Conservation (phyloP, 2,329 filamentous ascomycete species). For the Beauveria sp. region DNA sequence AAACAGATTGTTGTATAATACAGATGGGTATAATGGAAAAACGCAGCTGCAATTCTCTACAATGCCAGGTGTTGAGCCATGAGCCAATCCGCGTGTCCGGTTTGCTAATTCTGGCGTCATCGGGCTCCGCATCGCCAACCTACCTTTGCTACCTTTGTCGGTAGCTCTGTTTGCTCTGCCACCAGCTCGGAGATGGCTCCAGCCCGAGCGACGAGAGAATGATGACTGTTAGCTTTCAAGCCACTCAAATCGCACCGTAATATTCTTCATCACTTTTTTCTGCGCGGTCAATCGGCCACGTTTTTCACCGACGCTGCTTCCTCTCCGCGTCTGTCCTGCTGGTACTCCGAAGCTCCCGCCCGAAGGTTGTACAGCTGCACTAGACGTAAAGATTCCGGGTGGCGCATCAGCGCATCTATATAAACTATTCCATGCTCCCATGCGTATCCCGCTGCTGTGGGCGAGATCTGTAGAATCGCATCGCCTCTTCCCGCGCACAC, state of each 20-base stretch:
- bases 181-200: neutral
- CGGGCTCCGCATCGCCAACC: neutral
- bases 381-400: neutral
- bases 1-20: no score
- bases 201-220: neutral
- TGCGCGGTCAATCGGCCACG: neutral
- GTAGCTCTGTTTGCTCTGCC: neutral
- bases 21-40: neutral
- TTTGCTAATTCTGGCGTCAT: slow-evolving; percentile 5
- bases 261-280: no score
- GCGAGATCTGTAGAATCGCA: neutral
- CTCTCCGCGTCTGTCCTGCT: neutral
- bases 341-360: neutral
- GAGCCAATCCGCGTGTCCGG: neutral
- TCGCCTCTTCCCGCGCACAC: neutral
- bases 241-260: neutral
- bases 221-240: neutral
- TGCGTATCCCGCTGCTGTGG: neutral
- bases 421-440: neutral
- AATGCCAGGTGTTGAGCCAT: neutral
- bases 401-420: neutral
- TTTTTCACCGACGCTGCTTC: neutral
- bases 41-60: neutral
- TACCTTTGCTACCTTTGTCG: neutral
- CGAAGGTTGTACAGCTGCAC: neutral